phyloP scores from a whole-genome alignment of 768 basidiomycete genomes.

The Amanita brunnescens region DNA sequence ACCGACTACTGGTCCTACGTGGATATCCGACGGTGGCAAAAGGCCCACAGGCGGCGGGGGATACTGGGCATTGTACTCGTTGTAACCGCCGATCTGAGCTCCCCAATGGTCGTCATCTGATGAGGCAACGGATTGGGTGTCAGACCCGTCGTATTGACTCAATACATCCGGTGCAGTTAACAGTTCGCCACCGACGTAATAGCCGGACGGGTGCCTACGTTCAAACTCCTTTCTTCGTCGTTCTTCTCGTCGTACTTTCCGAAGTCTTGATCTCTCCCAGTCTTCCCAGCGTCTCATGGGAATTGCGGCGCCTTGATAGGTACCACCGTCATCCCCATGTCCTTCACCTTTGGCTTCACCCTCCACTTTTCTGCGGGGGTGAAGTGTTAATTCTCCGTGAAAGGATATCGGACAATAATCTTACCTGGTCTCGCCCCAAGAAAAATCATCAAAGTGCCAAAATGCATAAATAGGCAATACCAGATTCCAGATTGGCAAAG shows the following conservation, averaged over 20 bases:
- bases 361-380: conserved; percentile 71
- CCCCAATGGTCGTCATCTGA: conserved; percentile 98
- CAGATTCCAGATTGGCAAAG: conserved; percentile 95
- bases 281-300: conserved; percentile 98
- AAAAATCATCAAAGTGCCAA: conserved; percentile 99
- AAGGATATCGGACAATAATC: conserved; percentile 14
- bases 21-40: conserved; percentile 30
- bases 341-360: conserved; percentile 78
- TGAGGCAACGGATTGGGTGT: conserved; percentile 71
- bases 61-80: conserved; percentile 71
- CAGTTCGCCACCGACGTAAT: conserved; percentile 49
- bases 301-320: conserved; percentile 49
- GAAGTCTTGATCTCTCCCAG: conserved; percentile 92
- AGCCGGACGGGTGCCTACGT: conserved; percentile 63
- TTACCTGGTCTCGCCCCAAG: conserved; percentile 97
- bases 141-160: conserved; percentile 70
- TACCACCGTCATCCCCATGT: conserved; percentile 60
- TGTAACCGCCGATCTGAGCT: conserved; percentile 89
- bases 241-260: conserved; percentile 86
- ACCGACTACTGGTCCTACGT: conserved; percentile 43
- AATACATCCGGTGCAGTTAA: conserved; percentile 49
- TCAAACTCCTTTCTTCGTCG: conserved; percentile 76
- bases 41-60: conserved; percentile 83
- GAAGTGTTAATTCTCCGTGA: conserved; percentile 5
- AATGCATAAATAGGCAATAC: conserved; percentile 92